Conservation (phyloP, 2,329 filamentous ascomycete genomes). For the Herpotrichia juniperi region DNA sequence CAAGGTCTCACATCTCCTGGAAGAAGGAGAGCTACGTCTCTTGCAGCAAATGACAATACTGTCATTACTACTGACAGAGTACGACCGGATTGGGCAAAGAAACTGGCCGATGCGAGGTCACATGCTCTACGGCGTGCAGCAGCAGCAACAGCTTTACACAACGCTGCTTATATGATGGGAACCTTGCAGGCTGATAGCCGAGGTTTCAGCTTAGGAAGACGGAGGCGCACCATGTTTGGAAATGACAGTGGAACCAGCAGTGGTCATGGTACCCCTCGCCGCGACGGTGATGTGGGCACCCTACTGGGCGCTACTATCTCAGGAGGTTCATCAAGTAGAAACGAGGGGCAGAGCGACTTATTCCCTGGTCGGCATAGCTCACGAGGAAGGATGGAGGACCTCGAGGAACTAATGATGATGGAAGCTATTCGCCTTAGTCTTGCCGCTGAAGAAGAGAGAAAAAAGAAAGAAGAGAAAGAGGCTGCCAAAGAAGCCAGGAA, state of each 20-base stretch:
- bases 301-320: constrained; percentile 31
- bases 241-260: constrained; percentile 54
- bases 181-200: constrained; percentile 55
- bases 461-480: constrained; percentile 82
- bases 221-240: constrained; percentile 58
- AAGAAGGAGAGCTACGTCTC: constrained; percentile 66
- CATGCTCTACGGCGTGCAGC: constrained; percentile 87
- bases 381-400: constrained; percentile 74
- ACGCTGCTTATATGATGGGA: constrained; percentile 89
- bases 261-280: constrained; percentile 52
- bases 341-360: constrained; percentile 44
- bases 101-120: constrained; percentile 81
- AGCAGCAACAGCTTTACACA: constrained; percentile 91
- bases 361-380: constrained; percentile 55
- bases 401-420: constrained; percentile 99
- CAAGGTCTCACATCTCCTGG: constrained; percentile 48
- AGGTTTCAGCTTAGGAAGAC: constrained; percentile 55
- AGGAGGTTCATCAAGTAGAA: constrained; percentile 32
- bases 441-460: constrained; percentile 92
- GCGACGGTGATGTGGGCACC: constrained; percentile 37
- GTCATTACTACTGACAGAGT: constrained; percentile 94
- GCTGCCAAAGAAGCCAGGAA: constrained; percentile 83
- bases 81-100: constrained; percentile 92
- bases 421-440: constrained; percentile 91
- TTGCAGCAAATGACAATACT: constrained; percentile 82